phyloP scores from a whole-genome alignment of 805 yeast species.

The Nakazawaea siamensis region DNA sequence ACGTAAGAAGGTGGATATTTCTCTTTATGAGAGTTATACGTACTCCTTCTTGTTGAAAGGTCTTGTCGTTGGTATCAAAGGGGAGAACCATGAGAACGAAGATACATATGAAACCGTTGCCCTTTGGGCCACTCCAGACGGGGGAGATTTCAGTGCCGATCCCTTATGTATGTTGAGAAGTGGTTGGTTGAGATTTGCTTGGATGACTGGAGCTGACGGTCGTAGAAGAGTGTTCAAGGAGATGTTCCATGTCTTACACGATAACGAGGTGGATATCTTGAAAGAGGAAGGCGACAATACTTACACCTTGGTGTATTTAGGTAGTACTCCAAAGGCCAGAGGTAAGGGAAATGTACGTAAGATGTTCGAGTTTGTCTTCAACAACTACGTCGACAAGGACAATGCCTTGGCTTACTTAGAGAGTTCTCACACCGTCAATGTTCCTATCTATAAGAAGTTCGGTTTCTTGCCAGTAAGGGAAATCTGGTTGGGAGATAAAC shows the following conservation, averaged over 20 bases:
- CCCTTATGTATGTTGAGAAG: constrained; percentile 40
- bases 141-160: constrained; percentile 26
- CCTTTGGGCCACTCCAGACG: constrained; percentile 42
- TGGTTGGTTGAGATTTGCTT: constrained; percentile 45
- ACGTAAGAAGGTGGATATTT: constrained; percentile 25
- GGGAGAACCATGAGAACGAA: constrained; percentile 23
- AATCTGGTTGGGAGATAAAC: constrained; percentile 29
- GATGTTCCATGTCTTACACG: constrained; percentile 43
- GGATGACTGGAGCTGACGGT: constrained; percentile 39
- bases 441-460: constrained; percentile 45
- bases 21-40: constrained; percentile 42
- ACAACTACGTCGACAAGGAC: constrained; percentile 32
- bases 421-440: constrained; percentile 34
- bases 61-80: constrained; percentile 40
- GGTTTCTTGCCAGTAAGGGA: constrained; percentile 42
- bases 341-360: constrained; percentile 50
- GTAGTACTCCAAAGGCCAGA: constrained; percentile 33
- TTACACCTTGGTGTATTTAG: constrained; percentile 26
- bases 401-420: constrained; percentile 39
- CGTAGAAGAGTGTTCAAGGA: constrained; percentile 40
- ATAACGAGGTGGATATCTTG: constrained; percentile 35
- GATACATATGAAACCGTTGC: constrained; percentile 44
- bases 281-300: constrained; percentile 28
- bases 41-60: constrained; percentile 43
- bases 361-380: constrained; percentile 40